These are phyloP conservation scores for Microdochium paspali DNA, from an alignment of 2,329 filamentous ascomycete genomes.

Conservation along the genomic window DNA sequence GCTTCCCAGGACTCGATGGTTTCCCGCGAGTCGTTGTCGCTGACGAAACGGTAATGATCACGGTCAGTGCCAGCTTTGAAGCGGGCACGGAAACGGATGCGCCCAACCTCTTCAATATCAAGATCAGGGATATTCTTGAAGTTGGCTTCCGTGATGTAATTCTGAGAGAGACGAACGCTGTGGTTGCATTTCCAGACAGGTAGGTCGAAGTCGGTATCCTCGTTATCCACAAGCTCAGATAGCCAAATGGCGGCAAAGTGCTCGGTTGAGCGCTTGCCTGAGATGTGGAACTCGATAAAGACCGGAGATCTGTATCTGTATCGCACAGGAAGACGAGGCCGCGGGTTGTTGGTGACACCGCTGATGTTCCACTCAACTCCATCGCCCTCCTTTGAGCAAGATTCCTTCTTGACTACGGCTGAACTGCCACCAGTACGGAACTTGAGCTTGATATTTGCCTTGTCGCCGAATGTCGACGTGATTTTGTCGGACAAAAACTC, in stretches of 20 bases:
- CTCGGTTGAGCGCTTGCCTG: slow-evolving; percentile 59
- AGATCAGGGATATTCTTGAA: slow-evolving; percentile 61
- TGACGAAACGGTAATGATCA: slow-evolving; percentile 73
- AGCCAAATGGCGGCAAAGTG: slow-evolving; percentile 81
- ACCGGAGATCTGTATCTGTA: slow-evolving; percentile 84
- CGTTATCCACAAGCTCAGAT: slow-evolving; percentile 72
- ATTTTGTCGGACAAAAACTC: slow-evolving; percentile 71
- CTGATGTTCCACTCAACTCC: slow-evolving; percentile 38
- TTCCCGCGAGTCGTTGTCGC: slow-evolving; percentile 81
- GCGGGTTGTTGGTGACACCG: slow-evolving; percentile 25
- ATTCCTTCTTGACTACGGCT: slow-evolving; percentile 55
- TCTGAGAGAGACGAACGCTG: slow-evolving; percentile 70
- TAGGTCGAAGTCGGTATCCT: slow-evolving; percentile 70
- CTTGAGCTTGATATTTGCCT: slow-evolving; percentile 62
- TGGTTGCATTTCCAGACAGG: slow-evolving; percentile 83
- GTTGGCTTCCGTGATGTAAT: slow-evolving; percentile 81
- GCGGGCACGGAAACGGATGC: slow-evolving; percentile 66
- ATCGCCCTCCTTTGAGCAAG: slow-evolving; percentile 53
- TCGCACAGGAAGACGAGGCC: slow-evolving; percentile 75
- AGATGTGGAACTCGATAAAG: slow-evolving; percentile 73
- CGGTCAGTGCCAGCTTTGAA: slow-evolving; percentile 90
- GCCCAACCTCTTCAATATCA: slow-evolving; percentile 69
- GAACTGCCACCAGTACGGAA: slow-evolving; percentile 79
- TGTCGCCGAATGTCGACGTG: slow-evolving; percentile 46
- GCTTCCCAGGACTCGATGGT: slow-evolving; percentile 94